phyloP scores from a whole-genome alignment of 2,329 filamentous ascomycete genomes.

The Didymella pomorum region DNA sequence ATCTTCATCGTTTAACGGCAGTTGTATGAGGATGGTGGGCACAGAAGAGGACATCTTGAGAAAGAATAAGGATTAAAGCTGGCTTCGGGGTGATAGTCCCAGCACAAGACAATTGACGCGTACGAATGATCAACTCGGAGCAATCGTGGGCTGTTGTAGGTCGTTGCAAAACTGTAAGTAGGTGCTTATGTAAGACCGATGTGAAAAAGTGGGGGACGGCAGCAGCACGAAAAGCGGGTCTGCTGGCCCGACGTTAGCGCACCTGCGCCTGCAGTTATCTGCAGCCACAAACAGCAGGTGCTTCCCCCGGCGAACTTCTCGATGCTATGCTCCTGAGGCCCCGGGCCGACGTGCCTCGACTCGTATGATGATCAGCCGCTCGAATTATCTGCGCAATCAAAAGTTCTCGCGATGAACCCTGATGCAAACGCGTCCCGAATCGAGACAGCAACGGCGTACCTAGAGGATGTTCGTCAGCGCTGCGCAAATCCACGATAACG shows the following conservation, averaged over 20 bases:
- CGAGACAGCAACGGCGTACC: constrained; percentile 7
- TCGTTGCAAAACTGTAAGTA: not conserved
- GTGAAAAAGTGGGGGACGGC: not conserved
- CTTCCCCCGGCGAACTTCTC: not conserved
- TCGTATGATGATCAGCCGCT: not conserved
- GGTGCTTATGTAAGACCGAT: not conserved
- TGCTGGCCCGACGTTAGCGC: not conserved
- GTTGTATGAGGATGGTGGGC: constrained; percentile 10
- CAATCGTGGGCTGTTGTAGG: not conserved
- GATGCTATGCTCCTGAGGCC: no score
- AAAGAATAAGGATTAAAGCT: not conserved
- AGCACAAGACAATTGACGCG: no score
- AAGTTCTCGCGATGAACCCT: constrained; percentile 2
- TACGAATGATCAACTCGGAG: no score
- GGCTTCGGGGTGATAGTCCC: no score
- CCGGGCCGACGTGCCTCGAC: no score
- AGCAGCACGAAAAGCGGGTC: not conserved
- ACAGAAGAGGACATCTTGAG: not conserved
- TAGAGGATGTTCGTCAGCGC: not conserved
- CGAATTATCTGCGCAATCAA: constrained; percentile 6
- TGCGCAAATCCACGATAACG: not conserved
- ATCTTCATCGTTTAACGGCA: constrained; percentile 16
- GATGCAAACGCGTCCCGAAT: constrained; percentile 6
- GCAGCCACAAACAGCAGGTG: not conserved
- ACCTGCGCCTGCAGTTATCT: not conserved